Conservation (phyloP, 768 basidiomycete species). For the Leccinum imitatum region DNA sequence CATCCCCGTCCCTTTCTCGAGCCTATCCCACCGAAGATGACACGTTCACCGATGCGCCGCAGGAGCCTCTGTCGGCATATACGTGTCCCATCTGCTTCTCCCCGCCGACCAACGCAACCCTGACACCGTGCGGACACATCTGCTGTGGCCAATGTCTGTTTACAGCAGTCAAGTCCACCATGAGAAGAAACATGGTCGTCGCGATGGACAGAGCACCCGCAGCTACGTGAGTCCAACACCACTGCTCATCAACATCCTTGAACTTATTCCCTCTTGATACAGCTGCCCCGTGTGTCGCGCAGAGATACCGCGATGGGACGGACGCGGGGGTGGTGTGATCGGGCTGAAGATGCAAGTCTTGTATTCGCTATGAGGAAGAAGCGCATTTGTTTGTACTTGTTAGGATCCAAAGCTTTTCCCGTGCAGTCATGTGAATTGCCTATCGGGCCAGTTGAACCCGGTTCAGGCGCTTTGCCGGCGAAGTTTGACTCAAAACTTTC, state of each 20-base stretch:
- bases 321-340: conserved; percentile 64
- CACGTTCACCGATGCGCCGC: not conserved
- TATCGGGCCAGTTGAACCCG: not conserved
- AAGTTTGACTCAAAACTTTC: not conserved
- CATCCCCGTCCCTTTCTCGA: not conserved
- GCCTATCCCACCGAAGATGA: not conserved
- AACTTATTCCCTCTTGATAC: not conserved
- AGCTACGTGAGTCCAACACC: conserved; percentile 38
- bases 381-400: conserved; percentile 19
- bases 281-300: conserved; percentile 76
- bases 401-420: conserved; percentile 14
- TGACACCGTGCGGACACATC: conserved; percentile 81
- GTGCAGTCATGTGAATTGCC: conserved; percentile 14
- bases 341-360: conserved; percentile 47
- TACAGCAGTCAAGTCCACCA: conserved; percentile 62
- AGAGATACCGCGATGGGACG: conserved; percentile 67
- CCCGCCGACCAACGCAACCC: conserved; percentile 68
- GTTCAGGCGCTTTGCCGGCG: not conserved
- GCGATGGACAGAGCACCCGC: conserved; percentile 32
- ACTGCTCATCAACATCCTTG: not conserved
- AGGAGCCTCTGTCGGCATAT: conserved; percentile 53
- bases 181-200: conserved; percentile 44
- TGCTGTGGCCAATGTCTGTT: conserved; percentile 78
- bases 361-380: conserved; percentile 23
- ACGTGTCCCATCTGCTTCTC: conserved; percentile 81